Conservation (phyloP, 1,284 basidiomycete species). For the Anthracocystis panici-leucophaei region DNA sequence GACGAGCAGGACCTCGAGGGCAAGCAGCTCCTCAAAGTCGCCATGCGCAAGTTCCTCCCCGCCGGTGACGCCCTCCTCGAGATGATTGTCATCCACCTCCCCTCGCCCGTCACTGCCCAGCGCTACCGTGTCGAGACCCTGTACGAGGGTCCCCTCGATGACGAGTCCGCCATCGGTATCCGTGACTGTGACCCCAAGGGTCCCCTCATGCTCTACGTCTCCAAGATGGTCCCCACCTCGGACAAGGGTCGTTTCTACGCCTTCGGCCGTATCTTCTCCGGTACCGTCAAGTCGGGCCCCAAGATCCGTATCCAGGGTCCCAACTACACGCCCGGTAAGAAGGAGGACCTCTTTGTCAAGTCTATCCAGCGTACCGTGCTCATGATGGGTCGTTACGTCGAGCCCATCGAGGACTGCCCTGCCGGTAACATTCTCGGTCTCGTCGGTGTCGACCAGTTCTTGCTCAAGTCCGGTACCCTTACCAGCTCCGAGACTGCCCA, state of each 20-base stretch:
- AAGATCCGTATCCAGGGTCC: slow-evolving; percentile 99
- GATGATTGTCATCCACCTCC: slow-evolving; percentile 98
- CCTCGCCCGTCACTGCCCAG: slow-evolving; percentile 96
- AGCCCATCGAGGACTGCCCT: slow-evolving; percentile 99
- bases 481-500: slow-evolving; percentile 98
- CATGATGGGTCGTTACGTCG: slow-evolving; percentile 99
- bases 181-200: slow-evolving; percentile 97
- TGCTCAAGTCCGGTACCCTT: slow-evolving; percentile 96
- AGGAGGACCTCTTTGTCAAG: slow-evolving; percentile 98
- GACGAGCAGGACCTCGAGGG: slow-evolving; percentile 97
- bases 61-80: slow-evolving; percentile 98
- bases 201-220: slow-evolving; percentile 98
- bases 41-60: slow-evolving; percentile 99
- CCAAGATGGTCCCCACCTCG: slow-evolving; percentile 99
- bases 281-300: slow-evolving; percentile 94
- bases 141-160: slow-evolving; percentile 99
- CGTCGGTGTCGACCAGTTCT: slow-evolving; percentile 99
- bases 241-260: slow-evolving; percentile 99
- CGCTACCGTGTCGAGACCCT: slow-evolving; percentile 99
- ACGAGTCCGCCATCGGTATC: slow-evolving; percentile 98
- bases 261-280: slow-evolving; percentile 99
- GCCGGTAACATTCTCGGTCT: slow-evolving; percentile 99
- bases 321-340: slow-evolving; percentile 98
- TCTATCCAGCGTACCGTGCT: slow-evolving; percentile 98
- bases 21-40: slow-evolving; percentile 94